Conservation (phyloP, 257 asterid species). For the Solanum verrucosum region DNA sequence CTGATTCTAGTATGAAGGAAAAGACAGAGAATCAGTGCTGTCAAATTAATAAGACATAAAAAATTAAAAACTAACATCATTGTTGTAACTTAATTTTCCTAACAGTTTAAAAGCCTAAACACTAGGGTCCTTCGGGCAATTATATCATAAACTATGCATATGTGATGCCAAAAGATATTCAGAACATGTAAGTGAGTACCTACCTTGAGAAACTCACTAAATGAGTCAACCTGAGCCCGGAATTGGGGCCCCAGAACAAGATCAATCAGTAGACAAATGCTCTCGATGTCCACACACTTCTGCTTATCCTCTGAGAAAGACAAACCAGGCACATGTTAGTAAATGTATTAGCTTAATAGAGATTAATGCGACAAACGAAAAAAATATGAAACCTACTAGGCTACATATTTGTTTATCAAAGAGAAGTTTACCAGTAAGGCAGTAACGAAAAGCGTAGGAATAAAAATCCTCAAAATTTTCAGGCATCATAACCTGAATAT, state of each 20-base stretch:
- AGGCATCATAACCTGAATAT: slow-evolving; percentile 56
- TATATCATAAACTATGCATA: background rate
- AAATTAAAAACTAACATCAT: background rate
- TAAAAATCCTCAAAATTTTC: slow-evolving; percentile 59
- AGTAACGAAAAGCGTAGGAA: slow-evolving; percentile 51
- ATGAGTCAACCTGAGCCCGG: slow-evolving; percentile 53
- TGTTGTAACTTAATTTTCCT: background rate
- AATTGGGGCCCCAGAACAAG: slow-evolving; percentile 58
- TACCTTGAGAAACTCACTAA: slow-evolving; percentile 70
- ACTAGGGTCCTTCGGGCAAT: background rate
- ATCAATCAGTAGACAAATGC: slow-evolving; percentile 58
- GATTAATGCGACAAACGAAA: background rate
- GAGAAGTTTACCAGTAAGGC: slow-evolving; percentile 56
- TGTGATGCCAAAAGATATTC: background rate
- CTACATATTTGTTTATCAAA: background rate
- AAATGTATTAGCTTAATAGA: background rate
- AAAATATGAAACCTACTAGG: background rate
- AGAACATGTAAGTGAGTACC: slow-evolving; percentile 6
- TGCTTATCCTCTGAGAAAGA: slow-evolving; percentile 69
- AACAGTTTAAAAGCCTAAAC: background rate
- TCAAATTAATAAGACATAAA: background rate
- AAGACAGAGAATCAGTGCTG: background rate
- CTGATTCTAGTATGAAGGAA: slow-evolving; percentile 41
- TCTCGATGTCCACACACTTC: slow-evolving; percentile 69
- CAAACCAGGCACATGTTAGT: background rate